These are phyloP conservation scores for Dacryopinax primogenitus DNA, from an alignment of 768 basidiomycete genomes.

Conservation along the genomic window DNA sequence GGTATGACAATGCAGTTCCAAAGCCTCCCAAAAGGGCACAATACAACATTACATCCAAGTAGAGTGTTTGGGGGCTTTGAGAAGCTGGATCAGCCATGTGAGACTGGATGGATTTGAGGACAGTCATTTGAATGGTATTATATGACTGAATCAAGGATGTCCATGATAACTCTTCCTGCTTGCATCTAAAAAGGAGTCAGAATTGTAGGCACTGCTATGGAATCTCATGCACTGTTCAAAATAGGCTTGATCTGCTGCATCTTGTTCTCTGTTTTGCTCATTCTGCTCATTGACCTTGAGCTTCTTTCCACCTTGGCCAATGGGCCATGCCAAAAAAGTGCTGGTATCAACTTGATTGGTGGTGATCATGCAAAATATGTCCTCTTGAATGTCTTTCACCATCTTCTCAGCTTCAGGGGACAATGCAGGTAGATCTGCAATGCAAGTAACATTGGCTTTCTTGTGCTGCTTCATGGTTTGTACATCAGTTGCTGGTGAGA, in stretches of 20 bases:
- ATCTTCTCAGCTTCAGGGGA: not conserved
- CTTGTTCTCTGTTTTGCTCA: not conserved
- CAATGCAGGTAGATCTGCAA: not conserved
- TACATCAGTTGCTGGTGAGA: not conserved
- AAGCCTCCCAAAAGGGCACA: no score
- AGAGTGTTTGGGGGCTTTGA: no score
- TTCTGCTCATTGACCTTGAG: not conserved
- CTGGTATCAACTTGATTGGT: not conserved
- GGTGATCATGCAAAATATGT: not conserved
- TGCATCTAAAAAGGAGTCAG: not conserved
- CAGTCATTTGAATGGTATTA: not conserved
- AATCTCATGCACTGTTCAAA: not conserved
- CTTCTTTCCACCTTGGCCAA: not conserved
- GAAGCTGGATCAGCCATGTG: no score
- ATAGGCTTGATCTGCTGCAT: not conserved
- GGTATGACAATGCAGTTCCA: no score
- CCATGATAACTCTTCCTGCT: not conserved
- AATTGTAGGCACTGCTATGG: not conserved
- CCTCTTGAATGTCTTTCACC: not conserved
- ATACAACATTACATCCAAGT: no score
- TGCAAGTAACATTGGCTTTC: not conserved
- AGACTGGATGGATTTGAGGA: not conserved
- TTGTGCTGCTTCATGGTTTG: not conserved
- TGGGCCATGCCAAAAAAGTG: not conserved
- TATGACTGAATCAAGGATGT: not conserved